phyloP scores from a whole-genome alignment of 1,284 basidiomycete species.

The Vanrija sp. region DNA sequence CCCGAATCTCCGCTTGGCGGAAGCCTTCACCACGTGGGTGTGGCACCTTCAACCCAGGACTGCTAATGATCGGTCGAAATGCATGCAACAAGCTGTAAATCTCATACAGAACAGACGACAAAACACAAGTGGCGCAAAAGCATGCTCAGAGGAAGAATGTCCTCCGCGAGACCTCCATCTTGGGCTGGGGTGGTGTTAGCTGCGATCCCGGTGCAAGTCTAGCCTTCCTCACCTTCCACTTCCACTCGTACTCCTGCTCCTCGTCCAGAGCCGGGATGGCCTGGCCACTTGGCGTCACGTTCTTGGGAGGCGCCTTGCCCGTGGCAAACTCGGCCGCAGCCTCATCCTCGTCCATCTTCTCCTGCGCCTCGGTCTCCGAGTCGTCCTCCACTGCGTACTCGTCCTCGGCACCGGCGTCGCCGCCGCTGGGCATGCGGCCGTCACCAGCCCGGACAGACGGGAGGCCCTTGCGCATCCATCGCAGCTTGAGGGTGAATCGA shows the following conservation, averaged over 20 bases:
- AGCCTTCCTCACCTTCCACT: slow-evolving; percentile 48
- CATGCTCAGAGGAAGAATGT: slow-evolving; percentile 48
- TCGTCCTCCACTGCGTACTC: slow-evolving; percentile 33
- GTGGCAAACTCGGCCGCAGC: slow-evolving; percentile 39
- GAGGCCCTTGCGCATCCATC: slow-evolving; percentile 81
- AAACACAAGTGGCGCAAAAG: background rate
- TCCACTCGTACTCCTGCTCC: slow-evolving; percentile 52
- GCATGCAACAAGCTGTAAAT: background rate
- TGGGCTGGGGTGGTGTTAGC: slow-evolving; percentile 35
- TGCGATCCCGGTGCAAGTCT: background rate
- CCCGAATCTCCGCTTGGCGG: slow-evolving; percentile 6
- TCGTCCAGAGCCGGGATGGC: slow-evolving; percentile 47
- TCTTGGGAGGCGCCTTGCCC: slow-evolving; percentile 6
- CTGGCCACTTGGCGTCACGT: slow-evolving; percentile 24
- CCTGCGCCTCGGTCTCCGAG: slow-evolving; percentile 26
- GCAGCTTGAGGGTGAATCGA: slow-evolving; percentile 89
- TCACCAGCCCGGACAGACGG: slow-evolving; percentile 62
- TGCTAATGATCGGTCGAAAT: background rate
- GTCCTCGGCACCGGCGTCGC: slow-evolving; percentile 59
- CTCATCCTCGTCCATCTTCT: slow-evolving; percentile 43
- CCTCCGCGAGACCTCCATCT: slow-evolving; percentile 51
- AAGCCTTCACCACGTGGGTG: background rate
- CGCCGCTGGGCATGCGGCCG: slow-evolving; percentile 43
- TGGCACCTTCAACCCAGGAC: slow-evolving; percentile 1
- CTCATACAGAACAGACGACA: background rate